Evolutionary conservation across 2,329 filamentous ascomycete genomes (phyloP), one percentile per base, ranked within the genome.

Genomic region (Epichloe brachyelytri): DNA sequence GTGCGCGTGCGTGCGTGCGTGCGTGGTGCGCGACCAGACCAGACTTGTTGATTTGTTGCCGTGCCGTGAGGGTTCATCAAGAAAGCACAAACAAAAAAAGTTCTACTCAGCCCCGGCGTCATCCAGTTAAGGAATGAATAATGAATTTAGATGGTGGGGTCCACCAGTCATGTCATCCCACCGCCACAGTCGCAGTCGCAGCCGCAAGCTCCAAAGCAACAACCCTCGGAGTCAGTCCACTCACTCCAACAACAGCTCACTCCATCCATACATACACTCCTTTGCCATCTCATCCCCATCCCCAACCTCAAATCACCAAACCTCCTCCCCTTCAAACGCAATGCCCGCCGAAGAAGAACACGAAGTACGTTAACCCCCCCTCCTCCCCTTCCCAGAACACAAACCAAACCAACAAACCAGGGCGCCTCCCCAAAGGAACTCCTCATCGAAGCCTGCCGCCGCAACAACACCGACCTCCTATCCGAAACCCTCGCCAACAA

Each of bases 381-480:
- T 36, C 17, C 37, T 4, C 34, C 5, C 2, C n/a, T n/a, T n/a
- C n/a, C n/a, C n/a, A n/a, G n/a, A n/a, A 17, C 14, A 45, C 15
- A 11, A 8, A 14, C 36, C 36, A 15, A 33, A 17, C 14, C 39
- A 5, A 36, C n/a, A 19, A 30, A 34, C 4, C 50, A 95, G 85
- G 93, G 91, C 65, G 91, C 91, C 59, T 87, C 87, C 54, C 80
- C 83, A 45, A 78, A 83, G 67, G 91, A 97, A 73, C 79, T 87
- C 62, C 79, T 97, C 60, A 81, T 97, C 69, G 91, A 95, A 73
- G 88, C 93, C 61, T 95, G 87, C 71, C 88, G 91, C 55, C 81
- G 89, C 63, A 91, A 97, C 77, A 96, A 97, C 71, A 83, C 83
- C 58, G 84, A 91, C 50, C 81, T 97, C 54, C 80, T 97, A 51